A percentile compares a stretch with the other conserved stretches of the same genome.
These are phyloP conservation scores for Cupressus sempervirens DNA, from an alignment of 75 land plant genomes.

Conservation along the genomic window DNA sequence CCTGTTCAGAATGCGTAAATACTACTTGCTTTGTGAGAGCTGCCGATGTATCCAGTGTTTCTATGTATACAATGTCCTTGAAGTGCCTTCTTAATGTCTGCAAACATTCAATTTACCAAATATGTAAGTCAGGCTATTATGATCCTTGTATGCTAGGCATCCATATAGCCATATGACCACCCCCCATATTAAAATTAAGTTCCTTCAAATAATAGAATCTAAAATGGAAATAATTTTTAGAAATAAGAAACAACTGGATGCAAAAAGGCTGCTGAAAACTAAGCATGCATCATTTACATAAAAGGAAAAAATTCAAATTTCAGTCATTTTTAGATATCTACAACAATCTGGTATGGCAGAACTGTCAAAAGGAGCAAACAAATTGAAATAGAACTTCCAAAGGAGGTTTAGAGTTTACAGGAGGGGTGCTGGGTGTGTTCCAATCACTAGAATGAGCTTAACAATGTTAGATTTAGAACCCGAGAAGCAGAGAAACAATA, in stretches of 20 bases:
- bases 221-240: not conserved
- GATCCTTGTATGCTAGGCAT: not conserved
- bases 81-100: constrained; percentile 64
- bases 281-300: not conserved
- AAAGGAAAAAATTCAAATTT: not conserved
- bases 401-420: not conserved
- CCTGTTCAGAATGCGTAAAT: constrained; percentile 50
- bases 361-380: not conserved
- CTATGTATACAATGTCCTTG: constrained; percentile 52
- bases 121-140: not conserved
- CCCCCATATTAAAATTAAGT: not conserved
- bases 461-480: too few species aligned
- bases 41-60: constrained; percentile 20
- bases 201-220: not conserved
- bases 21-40: constrained; percentile 31
- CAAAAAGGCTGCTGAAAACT: not conserved
- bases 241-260: not conserved
- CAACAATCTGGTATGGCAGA: not conserved
- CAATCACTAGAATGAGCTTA: not conserved
- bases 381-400: not conserved
- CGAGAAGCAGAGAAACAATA: too few species aligned
- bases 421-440: not conserved
- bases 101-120: constrained; percentile 5
- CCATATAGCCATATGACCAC: not conserved
- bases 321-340: not conserved